Conservation (phyloP, 1,139 yeast genomes). For the Pichia norvegensis region DNA sequence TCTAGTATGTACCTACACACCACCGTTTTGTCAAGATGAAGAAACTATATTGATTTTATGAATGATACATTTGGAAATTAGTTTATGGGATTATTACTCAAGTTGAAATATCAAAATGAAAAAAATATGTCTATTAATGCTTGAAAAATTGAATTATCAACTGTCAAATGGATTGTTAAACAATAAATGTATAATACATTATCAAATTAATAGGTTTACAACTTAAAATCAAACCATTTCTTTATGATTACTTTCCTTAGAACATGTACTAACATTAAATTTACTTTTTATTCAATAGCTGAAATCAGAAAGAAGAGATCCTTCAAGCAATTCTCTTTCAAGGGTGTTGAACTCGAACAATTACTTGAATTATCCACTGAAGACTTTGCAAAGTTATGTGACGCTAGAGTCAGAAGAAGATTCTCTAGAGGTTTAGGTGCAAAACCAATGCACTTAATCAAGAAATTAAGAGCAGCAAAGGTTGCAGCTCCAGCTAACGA, state of each 20-base stretch:
- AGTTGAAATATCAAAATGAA: no score
- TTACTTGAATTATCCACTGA: conserved; percentile 92
- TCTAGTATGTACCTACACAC: conserved; percentile 14
- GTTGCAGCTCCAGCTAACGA: conserved; percentile 87
- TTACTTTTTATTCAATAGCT: conserved; percentile 12
- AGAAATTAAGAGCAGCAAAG: conserved; percentile 97
- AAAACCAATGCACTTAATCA: conserved; percentile 95
- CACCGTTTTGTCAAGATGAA: background rate
- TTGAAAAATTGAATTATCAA: no score
- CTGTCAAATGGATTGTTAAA: no score
- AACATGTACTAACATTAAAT: conserved; percentile 7
- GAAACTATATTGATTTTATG: background rate
- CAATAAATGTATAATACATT: no score
- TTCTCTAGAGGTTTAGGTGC: conserved; percentile 95
- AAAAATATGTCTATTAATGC: no score
- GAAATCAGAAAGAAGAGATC: conserved; percentile 77
- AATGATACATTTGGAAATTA: background rate
- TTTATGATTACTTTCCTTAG: no score
- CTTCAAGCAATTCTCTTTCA: conserved; percentile 97
- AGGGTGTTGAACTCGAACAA: conserved; percentile 96
- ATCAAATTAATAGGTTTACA: no score
- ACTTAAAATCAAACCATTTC: no score
- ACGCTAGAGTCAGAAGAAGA: conserved; percentile 99
- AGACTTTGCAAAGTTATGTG: conserved; percentile 94
- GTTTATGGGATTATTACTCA: no score